A percentile compares a stretch with the other conserved stretches of the same genome.
Evolutionary conservation across 202 grass and related monocot species (phyloP).

Genomic region (Eragrostis tef): DNA sequence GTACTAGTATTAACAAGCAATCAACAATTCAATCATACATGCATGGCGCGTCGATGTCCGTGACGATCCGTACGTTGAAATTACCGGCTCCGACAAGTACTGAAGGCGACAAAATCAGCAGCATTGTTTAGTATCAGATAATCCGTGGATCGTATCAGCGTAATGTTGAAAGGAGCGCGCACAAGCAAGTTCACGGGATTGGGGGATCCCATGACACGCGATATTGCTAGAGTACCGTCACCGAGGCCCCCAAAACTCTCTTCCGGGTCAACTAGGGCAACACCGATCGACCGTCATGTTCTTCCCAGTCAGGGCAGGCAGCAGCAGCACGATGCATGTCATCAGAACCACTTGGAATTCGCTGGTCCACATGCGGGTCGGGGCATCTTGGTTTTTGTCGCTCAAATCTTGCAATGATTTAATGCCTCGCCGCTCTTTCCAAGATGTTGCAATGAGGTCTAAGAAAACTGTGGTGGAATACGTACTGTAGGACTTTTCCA

Average conservation of each 20-base stretch:
- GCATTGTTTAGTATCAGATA: constrained; percentile 24
- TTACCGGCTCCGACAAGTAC: constrained; percentile 3
- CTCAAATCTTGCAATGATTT: constrained; percentile 40
- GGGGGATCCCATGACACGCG: no score
- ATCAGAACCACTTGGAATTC: constrained; percentile 6
- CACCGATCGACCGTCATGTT: background rate
- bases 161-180: constrained; percentile 10
- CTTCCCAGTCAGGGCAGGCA: background rate
- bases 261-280: constrained; percentile 36
- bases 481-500: constrained; percentile 1
- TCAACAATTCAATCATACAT: background rate
- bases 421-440: constrained; percentile 35
- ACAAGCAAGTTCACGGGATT: constrained; percentile 41
- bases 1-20: background rate
- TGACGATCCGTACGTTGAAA: constrained; percentile 26
- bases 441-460: constrained; percentile 27
- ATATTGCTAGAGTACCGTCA: constrained; percentile 1
- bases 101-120: background rate
- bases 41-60: background rate
- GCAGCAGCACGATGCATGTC: background rate
- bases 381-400: constrained; percentile 1
- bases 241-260: background rate
- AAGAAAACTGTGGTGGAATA: background rate
- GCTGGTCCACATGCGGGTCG: constrained; percentile 33
- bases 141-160: background rate